Base-by-base conservation (phyloP, 2,329 filamentous ascomycete species). In the Arthrobotrys iridis region DNA sequence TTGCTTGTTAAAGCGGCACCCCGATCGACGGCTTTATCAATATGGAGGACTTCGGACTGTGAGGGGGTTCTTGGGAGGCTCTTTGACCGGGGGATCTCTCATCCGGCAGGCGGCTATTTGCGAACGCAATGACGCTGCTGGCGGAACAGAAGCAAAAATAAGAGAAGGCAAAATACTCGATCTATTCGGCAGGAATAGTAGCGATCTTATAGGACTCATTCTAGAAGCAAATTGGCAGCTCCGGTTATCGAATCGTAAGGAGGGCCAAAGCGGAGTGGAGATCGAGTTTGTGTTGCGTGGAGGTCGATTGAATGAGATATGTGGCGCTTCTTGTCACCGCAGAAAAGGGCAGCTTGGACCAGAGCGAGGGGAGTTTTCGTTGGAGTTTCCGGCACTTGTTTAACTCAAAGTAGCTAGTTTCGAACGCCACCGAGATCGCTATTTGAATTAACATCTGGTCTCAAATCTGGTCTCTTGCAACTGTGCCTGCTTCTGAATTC, bases 311-410 rank as follows among this genome's bases (percentile, higher is more conserved):
- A 26, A 58, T 62, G 50, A 59, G 15, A 60, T 59, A 68, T 59
- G 68, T 73, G 68, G 68, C 68, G 68, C 60, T 65, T 73, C 60
- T 65, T 65, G 67, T 64, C 59, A 40, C 59, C 46, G 43, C n/a
- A 26, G n/a, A 24, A 35, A 48, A 22, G 40, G 6, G 46, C 6
- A 52, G 40, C 40, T 62, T 62, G 30, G 55, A 28, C 52, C 65
- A 70, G 62, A 55, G 52, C 35, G 55, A 62, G 57, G 55, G 20
- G 26, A 43, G 55, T 55, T 52, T 60, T 35, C 26, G 35, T 65
- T 64, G 50, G 20, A 50, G 13, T 46, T 55, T 66, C 55, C 62
- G 43, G 45, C 28, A 45, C 40, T 48, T 11, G 41, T 58, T 55
- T 40, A 41, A 30, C 70, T 48, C 35, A 58, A 62, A 48, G 15